Evolutionary conservation across 2,329 filamentous ascomycete genomes (phyloP), one percentile per base, ranked within the genome.

Genomic region (Fusarium musae): DNA sequence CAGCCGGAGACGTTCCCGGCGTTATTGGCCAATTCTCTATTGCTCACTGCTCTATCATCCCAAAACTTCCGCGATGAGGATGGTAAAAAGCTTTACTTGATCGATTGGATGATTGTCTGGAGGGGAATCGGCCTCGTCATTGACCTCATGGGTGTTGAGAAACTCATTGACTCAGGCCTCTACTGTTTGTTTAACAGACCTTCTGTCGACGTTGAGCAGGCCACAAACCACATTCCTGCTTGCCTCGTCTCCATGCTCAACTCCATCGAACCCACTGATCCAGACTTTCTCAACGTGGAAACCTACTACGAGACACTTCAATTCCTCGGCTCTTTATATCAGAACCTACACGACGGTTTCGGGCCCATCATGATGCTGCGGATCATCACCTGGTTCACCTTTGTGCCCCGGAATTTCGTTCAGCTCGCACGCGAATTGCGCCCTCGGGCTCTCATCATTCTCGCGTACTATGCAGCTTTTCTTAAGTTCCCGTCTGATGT

Each of bases 21-120:
- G n/a, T 78, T 90, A 15, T 77, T 89, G 42, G 84, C 84, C 40
- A 84, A 84, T 64, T 88, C 88, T 4, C 81, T 90, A 12, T 77
- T 90, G 21, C 82, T 89, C 66, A 85, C 84, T 32, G 87, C 84
- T 10, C 79, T 89, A 9, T 85, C 86, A 15, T 86, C 86, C 9
- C 82, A 88, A 60, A 81, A 80, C 59, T 89, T 90, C 75, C 84
- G 87, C 7, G 85, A 87, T n/a, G 77, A 80, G 1, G 81, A 85
- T 53, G 78, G 78, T 23, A 82, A 80, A 49, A 82, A 83, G 4
- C 81, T 89, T 5, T 88, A 85, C 73, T 84, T 89, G 36, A 77
- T 89, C 49, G 85, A 89, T 75, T 90, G 88, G 87, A 86, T 89
- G 79, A 74, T 84, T 6, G 82, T 90, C 17, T 90, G 87, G 87